These are phyloP conservation scores for Didymella arachidicola DNA, from an alignment of 2,329 filamentous ascomycete species.

Conservation along the genomic window DNA sequence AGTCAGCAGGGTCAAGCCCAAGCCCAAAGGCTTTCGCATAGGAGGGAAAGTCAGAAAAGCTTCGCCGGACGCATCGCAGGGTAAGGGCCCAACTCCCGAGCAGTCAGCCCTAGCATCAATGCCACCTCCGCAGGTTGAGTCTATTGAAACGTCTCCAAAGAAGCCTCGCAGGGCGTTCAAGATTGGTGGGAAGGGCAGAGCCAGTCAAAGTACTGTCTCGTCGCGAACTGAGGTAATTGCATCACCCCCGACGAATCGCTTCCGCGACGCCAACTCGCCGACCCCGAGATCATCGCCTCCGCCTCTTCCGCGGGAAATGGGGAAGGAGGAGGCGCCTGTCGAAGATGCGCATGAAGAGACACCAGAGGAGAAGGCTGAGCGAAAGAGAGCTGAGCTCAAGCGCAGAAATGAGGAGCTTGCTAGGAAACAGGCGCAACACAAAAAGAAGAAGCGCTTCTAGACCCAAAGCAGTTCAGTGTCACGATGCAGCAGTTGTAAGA, in stretches of 20 bases:
- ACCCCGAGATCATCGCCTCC: conserved; percentile 24
- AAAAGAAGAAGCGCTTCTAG: conserved; percentile 48
- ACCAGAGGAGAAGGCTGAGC: conserved; percentile 62
- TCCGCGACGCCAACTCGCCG: conserved; percentile 19
- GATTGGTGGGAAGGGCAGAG: conserved; percentile 45
- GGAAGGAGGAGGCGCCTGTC: conserved; percentile 21
- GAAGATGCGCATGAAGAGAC: conserved; percentile 45
- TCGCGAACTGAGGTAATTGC: conserved; percentile 9
- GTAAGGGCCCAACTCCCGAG: background rate
- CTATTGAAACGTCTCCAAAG: conserved; percentile 20
- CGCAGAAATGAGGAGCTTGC: conserved; percentile 60
- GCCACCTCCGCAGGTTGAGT: conserved; percentile 11
- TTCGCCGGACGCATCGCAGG: conserved; percentile 5
- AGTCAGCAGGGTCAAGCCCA: conserved; percentile 21
- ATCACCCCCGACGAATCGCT: conserved; percentile 14
- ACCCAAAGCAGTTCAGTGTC: background rate
- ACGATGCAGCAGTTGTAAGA: background rate
- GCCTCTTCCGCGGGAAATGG: background rate
- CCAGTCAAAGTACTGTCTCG: conserved; percentile 6
- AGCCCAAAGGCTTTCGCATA: conserved; percentile 39
- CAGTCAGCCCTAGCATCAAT: conserved; percentile 3
- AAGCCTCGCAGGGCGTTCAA: conserved; percentile 36
- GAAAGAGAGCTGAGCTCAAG: conserved; percentile 65
- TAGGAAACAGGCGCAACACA: conserved; percentile 58
- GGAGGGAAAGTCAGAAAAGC: conserved; percentile 35